Evolutionary conservation across 768 basidiomycete genomes (phyloP), one percentile per base, ranked within the genome.

Genomic region (Clitopilus passeckerianus): DNA sequence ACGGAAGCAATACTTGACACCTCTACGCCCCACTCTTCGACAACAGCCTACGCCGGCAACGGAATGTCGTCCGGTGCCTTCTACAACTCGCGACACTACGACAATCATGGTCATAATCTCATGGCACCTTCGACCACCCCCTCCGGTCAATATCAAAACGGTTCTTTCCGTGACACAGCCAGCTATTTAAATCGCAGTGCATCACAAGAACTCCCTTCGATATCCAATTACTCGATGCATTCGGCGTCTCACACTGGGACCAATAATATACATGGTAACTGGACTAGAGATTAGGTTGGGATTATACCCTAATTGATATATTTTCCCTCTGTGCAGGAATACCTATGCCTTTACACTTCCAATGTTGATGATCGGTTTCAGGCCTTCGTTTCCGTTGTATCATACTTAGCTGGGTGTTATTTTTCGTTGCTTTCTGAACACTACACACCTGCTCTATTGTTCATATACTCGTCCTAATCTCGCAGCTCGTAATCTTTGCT

Each of bases 201-300:
- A 34, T 59, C 64, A 20, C 65, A 63, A 50, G 63, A 57, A 4
- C 63, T 66, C 58, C 61, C 65, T 6, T 35, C 57, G 33, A 60
- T 66, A 18, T 64, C 65, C 10, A 61, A 57, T 57, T 70, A 64
- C 53, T 61, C 69, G 10, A 61, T 60, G 46, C 50, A 66, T 54
- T 61, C 61, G 34, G 35, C 64, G 41, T 30, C 57, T 9, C 56
- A 53, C 27, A 6, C 46, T 30, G 60, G 33, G 18, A 37, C 57
- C 57, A 46, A 55, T 34, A 54, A 30, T 20, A 57, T 60, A 24
- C 63, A 64, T 35, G 62, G 55, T 10, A 69, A 64, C 41, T 70
- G 68, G 68, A 20, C 59, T 53, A 60, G 67, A 60, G 67, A 63
- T 54, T 61, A 58, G 33, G 35, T 61, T 16, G 58, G 60, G 14